Base-by-base conservation (phyloP, 345 rosid genomes). In the Boechera divaricarpa region DNA sequence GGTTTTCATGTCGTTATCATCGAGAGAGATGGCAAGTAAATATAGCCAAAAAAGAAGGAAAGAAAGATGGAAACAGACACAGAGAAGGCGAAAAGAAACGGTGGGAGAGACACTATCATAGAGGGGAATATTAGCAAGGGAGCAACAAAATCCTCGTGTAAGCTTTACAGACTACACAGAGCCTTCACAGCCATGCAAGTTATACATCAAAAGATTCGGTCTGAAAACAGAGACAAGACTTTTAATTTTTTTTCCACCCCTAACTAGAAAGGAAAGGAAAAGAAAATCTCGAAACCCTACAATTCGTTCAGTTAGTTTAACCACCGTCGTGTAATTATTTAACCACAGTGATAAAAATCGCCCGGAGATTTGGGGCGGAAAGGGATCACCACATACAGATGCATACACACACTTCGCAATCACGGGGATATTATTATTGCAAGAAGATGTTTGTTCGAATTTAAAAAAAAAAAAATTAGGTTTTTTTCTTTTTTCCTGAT, bases 141-240 rank as follows among this genome's bases (percentile, higher is more conserved):
- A 80, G 79, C 82, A 86, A 77, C 79, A 77, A 72, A 69, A 82
- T 79, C 81, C 86, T 81, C 87, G 93, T 87, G 92, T 72, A 81
- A 85, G 89, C 83, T 82, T 83, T 80, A 76, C 48, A 80, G 81
- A 82, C 66, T 56, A 80, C 84, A 82, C 67, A 77, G 74, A 84
- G 80, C 74, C 77, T 76, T 81, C 65, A 70, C 82, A 81, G 86
- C 90, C 92, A 90, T 90, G 96, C 91, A 86, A 76, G 76, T 70
- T 57, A 74, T 68, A 35, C 71, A 73, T 78, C 79, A 31, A 60
- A 67, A 69, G 78, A 61, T 64, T 57, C 73, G 31, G 68, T 65
- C 74, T 78, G 38, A 63, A 44, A 60, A 58, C 75, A 71, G 42
- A 69, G 65, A 80, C 77, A 56, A 62, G 58, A 28, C 32, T 67